These are phyloP conservation scores for Caloboletus firmus DNA, from an alignment of 1,284 basidiomycete species.

Conservation along the genomic window DNA sequence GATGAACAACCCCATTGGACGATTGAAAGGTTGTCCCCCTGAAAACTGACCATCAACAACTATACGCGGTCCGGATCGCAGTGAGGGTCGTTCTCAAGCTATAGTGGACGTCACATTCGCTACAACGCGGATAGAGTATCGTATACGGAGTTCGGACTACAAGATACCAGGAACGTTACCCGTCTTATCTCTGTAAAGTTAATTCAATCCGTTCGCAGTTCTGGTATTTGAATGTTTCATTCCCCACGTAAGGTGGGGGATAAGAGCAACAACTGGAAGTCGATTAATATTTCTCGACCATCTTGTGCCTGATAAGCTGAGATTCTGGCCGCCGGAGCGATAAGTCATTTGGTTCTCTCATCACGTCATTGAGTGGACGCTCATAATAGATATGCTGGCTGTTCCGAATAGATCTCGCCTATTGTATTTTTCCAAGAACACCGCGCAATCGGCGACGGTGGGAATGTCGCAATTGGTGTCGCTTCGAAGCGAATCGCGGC, in stretches of 20 bases:
- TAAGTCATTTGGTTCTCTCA: background rate
- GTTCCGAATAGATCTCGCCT: conserved; percentile 2
- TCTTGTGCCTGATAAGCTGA: background rate
- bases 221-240: background rate
- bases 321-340: background rate
- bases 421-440: background rate
- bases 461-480: background rate
- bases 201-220: background rate
- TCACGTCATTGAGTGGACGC: background rate
- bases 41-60: conserved; percentile 4
- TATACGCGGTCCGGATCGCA: background rate
- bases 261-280: background rate
- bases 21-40: conserved; percentile 34
- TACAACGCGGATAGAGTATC: background rate
- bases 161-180: conserved; percentile 16
- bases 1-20: conserved; percentile 40
- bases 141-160: background rate
- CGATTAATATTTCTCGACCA: background rate
- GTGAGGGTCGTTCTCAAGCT: background rate
- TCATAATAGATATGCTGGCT: background rate
- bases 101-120: background rate
- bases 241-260: conserved; percentile 1
- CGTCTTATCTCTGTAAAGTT: background rate
- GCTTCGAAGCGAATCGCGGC: background rate
- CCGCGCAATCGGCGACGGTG: conserved; percentile 7